Conservation (phyloP, 2,329 filamentous ascomycete genomes). For the Chaetomiaceae sp. region DNA sequence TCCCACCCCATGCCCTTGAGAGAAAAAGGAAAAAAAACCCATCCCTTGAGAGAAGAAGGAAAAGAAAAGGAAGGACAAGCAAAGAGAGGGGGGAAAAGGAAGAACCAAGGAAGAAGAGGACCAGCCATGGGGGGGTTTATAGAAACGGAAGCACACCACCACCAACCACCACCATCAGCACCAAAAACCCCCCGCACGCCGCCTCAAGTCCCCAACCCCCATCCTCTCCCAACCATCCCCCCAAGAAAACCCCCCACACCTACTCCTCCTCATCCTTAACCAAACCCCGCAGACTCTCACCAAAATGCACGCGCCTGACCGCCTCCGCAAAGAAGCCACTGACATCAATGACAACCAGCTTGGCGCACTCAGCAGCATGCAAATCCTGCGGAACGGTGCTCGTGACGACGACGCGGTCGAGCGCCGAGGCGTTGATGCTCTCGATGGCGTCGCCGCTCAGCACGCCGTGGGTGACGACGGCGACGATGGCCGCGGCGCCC, state of each 20-base stretch:
- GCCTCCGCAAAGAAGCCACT: constrained; percentile 90
- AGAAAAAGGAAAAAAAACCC: no score
- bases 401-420: constrained; percentile 92
- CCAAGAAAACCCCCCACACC: background rate
- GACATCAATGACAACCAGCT: constrained; percentile 88
- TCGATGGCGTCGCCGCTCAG: constrained; percentile 92
- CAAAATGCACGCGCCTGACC: constrained; percentile 91
- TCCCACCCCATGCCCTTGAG: no score
- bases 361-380: constrained; percentile 61
- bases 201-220: no score
- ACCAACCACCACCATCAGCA: no score
- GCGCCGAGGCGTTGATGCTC: constrained; percentile 83
- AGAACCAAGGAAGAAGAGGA: no score
- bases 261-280: constrained; percentile 70
- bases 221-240: no score
- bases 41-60: no score
- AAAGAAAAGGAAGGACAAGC: no score
- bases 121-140: no score
- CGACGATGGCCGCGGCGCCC: constrained; percentile 81
- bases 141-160: no score
- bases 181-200: no score
- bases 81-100: no score
- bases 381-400: constrained; percentile 89
- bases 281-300: constrained; percentile 91
- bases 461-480: constrained; percentile 89